These are phyloP conservation scores for Xylaria sp. DNA, from an alignment of 2,329 filamentous ascomycete species.

Conservation along the genomic window DNA sequence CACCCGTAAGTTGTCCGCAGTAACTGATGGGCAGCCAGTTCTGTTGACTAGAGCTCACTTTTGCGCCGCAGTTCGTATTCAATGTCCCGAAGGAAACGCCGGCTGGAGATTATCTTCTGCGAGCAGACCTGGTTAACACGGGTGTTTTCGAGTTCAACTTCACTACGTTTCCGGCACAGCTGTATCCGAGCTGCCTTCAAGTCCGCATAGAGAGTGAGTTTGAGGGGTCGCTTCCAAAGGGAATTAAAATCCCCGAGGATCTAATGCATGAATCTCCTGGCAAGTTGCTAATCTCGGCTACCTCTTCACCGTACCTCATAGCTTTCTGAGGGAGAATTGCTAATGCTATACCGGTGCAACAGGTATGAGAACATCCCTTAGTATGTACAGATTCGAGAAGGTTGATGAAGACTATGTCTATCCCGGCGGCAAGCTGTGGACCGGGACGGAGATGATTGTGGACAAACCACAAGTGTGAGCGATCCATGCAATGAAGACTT, in stretches of 20 bases:
- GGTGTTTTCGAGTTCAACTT: background rate
- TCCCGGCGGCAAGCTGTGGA: background rate
- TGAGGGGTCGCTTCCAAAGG: slow-evolving; percentile 10
- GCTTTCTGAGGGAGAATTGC: background rate
- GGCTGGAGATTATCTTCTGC: slow-evolving; percentile 27
- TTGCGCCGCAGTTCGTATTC: slow-evolving; percentile 25
- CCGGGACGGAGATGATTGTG: background rate
- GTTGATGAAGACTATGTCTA: slow-evolving; percentile 9
- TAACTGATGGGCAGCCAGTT: background rate
- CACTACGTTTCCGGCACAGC: background rate
- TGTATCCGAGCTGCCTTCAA: slow-evolving; percentile 21
- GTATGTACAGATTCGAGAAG: background rate
- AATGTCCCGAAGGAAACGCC: slow-evolving; percentile 29
- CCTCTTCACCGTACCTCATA: too few species aligned
- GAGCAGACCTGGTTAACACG: slow-evolving; percentile 8
- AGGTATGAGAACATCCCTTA: slow-evolving; percentile 1
- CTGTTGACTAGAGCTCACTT: background rate
- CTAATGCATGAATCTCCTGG: background rate
- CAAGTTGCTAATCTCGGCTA: too few species aligned
- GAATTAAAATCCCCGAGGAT: slow-evolving; percentile 18
- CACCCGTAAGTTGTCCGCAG: background rate
- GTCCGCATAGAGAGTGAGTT: slow-evolving; percentile 16
- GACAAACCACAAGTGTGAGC: background rate
- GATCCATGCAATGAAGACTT: too few species aligned
- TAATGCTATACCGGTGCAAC: background rate